Evolutionary conservation across 1,284 basidiomycete genomes (phyloP).

Genomic region (Rhodotorula mucilaginosa): DNA sequence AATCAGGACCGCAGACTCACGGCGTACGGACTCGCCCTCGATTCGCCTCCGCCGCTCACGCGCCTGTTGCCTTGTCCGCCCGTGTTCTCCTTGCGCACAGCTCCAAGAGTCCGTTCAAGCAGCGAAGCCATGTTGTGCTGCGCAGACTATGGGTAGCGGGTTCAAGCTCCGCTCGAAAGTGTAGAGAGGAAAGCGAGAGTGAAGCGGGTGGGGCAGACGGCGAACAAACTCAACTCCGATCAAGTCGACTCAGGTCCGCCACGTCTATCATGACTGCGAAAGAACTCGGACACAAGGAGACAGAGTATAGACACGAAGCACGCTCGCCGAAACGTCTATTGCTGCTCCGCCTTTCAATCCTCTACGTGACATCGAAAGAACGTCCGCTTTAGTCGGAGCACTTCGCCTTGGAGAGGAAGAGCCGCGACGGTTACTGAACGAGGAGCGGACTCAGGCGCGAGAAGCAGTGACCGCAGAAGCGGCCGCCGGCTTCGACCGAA

Average conservation of each 20-base stretch:
- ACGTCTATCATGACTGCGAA: too few species aligned
- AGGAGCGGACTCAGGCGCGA: not conserved
- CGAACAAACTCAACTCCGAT: too few species aligned
- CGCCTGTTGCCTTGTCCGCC: not conserved
- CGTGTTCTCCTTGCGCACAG: not conserved
- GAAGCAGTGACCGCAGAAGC: slow-evolving; percentile 20
- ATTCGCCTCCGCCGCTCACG: slow-evolving; percentile 9
- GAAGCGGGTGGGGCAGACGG: too few species aligned
- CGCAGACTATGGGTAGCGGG: not conserved
- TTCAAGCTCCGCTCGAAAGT: not conserved
- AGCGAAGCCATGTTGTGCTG: slow-evolving; percentile 4
- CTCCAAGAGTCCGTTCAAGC: slow-evolving; percentile 15
- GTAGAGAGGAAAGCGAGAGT: not conserved
- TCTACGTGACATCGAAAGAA: too few species aligned
- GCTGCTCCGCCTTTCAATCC: too few species aligned
- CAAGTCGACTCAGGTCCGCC: too few species aligned
- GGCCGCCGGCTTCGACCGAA: slow-evolving; percentile 18
- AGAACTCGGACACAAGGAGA: too few species aligned
- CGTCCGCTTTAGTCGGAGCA: too few species aligned
- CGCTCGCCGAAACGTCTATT: too few species aligned
- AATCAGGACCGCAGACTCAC: not conserved
- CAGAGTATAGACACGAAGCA: too few species aligned
- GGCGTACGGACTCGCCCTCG: slow-evolving; percentile 6
- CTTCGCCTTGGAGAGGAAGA: too few species aligned
- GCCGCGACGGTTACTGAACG: not conserved